Evolutionary conservation across 768 basidiomycete species (phyloP).

Genomic region (Cystofilobasidium bisporidii): DNA sequence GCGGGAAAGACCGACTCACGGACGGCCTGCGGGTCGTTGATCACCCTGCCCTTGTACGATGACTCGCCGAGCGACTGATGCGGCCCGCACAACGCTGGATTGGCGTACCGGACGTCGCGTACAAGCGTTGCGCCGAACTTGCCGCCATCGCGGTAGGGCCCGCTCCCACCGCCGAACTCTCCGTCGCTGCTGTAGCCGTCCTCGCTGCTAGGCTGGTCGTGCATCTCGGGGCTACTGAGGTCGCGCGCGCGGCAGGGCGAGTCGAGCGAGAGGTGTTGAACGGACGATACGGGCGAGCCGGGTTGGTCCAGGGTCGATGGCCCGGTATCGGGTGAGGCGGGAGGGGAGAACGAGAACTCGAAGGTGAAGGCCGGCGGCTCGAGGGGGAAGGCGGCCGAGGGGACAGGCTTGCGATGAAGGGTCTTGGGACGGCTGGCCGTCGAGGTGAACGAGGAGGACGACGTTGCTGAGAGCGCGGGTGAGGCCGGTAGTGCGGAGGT

Average conservation of each 20-base stretch:
- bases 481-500: not conserved
- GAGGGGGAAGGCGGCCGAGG: not conserved
- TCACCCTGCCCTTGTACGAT: not conserved
- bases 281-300: not conserved
- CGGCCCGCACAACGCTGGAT: not conserved
- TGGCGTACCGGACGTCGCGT: not conserved
- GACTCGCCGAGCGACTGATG: not conserved
- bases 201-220: not conserved
- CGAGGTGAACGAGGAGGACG: not conserved
- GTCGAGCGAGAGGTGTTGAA: conserved; percentile 5
- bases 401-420: conserved; percentile 3
- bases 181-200: conserved; percentile 5
- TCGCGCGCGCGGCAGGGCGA: not conserved
- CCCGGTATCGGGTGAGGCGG: not conserved
- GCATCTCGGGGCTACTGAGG: not conserved
- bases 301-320: not conserved
- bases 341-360: not conserved
- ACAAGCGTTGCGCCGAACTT: not conserved
- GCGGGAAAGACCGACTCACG: not conserved
- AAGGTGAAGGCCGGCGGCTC: not conserved
- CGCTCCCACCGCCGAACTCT: not conserved
- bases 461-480: not conserved
- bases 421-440: not conserved
- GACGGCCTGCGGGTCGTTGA: not conserved
- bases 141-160: not conserved